These are phyloP conservation scores for Williopsis jadinii DNA, from an alignment of 1,139 yeast species.

Conservation along the genomic window DNA sequence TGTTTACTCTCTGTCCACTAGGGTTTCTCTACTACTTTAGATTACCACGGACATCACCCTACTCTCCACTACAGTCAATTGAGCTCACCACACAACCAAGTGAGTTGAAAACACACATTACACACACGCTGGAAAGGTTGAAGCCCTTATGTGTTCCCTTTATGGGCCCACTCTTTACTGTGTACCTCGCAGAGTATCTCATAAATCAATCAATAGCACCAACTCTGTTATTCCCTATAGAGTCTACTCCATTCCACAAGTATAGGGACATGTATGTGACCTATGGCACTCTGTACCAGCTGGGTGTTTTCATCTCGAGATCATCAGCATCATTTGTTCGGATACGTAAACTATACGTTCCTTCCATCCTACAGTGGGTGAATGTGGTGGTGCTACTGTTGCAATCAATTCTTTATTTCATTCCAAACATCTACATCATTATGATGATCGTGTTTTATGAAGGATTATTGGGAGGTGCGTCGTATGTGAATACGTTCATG, in stretches of 20 bases:
- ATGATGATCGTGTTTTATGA: constrained; percentile 70
- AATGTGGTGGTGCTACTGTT: constrained; percentile 52
- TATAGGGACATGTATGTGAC: constrained; percentile 88
- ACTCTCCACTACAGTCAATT: background rate
- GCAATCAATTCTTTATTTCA: constrained; percentile 56
- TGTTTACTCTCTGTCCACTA: constrained; percentile 43
- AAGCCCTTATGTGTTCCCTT: constrained; percentile 54
- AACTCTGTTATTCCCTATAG: constrained; percentile 70
- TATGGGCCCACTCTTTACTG: constrained; percentile 78
- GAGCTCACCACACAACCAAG: background rate
- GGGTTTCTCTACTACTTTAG: constrained; percentile 37
- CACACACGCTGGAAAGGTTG: constrained; percentile 36
- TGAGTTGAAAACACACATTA: constrained; percentile 25
- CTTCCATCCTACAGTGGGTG: constrained; percentile 60
- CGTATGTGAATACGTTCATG: constrained; percentile 84
- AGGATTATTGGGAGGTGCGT: constrained; percentile 83
- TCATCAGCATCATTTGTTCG: constrained; percentile 69
- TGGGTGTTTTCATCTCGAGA: constrained; percentile 88
- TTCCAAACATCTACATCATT: constrained; percentile 62
- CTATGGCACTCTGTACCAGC: constrained; percentile 86
- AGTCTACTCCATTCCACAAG: constrained; percentile 56
- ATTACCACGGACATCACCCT: constrained; percentile 12
- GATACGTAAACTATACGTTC: constrained; percentile 47
- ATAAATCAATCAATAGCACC: constrained; percentile 93
- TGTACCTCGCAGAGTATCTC: constrained; percentile 78